A percentile compares a stretch with the other conserved stretches of the same genome.
phyloP scores from a whole-genome alignment of 164 flowering plant species.

The Annona cherimola region DNA sequence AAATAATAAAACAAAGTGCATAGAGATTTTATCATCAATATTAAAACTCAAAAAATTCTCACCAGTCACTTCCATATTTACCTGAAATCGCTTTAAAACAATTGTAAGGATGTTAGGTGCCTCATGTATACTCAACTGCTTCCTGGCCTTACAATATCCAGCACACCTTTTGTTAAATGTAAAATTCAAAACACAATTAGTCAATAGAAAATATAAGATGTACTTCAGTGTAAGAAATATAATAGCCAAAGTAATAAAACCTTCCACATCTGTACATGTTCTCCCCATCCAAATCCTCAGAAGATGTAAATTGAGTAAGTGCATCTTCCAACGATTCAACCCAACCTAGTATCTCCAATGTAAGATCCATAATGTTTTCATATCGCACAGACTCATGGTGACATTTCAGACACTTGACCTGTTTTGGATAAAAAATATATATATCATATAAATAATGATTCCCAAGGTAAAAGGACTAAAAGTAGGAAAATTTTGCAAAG shows the following conservation, averaged over 20 bases:
- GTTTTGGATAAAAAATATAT: slow-evolving; percentile 7
- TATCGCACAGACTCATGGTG: slow-evolving; percentile 64
- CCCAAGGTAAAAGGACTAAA: background rate
- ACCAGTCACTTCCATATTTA: slow-evolving; percentile 13
- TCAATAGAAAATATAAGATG: background rate
- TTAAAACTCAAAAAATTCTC: background rate
- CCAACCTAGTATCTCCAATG: slow-evolving; percentile 81
- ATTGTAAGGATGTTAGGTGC: slow-evolving; percentile 90
- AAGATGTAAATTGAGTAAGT: slow-evolving; percentile 66
- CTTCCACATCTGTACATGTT: slow-evolving; percentile 90
- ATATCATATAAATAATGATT: background rate
- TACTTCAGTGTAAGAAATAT: background rate
- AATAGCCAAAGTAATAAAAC: slow-evolving; percentile 27
- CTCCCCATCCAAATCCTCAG: slow-evolving; percentile 89
- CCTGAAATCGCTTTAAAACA: slow-evolving; percentile 90
- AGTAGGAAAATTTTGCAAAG: background rate
- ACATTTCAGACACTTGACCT: slow-evolving; percentile 82
- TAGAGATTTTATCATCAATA: too few relatives aligned
- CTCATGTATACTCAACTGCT: slow-evolving; percentile 72
- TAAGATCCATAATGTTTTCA: slow-evolving; percentile 89
- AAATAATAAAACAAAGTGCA: too few relatives aligned
- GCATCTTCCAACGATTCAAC: slow-evolving; percentile 86
- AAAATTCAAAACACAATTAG: slow-evolving; percentile 2
- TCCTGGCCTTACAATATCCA: slow-evolving; percentile 70
- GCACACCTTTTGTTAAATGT: slow-evolving; percentile 47